Evolutionary conservation across 495 filamentous ascomycete species (phyloP), one percentile per base, ranked within the genome.

Genomic region (Annulohypoxylon bovei): DNA sequence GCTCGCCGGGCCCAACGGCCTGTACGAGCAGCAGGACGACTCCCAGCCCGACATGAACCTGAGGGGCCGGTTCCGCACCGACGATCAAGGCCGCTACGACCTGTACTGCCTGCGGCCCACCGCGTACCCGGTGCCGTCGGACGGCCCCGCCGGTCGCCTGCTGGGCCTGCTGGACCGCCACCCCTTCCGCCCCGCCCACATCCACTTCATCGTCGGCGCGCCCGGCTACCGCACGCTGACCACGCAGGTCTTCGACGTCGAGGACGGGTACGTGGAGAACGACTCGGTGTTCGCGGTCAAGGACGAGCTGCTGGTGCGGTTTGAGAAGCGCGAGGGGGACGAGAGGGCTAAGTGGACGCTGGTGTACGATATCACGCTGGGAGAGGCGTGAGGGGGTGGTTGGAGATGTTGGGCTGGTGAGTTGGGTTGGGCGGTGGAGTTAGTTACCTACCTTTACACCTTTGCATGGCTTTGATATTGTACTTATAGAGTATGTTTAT

Each of bases 221-320:
- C 47, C 62, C 2, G 81, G 77, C 6, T 74, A 78, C 67, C 67
- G 88, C 60, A 77, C 88, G 7, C 78, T 94, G 65, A 88, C 87
- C 0, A 93, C 91, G 12, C 92, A 94, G 77, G 83, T 93, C 47
- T 93, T 93, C 72, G 91, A 94, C 71, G 74, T 83, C 60, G 81
- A 86, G 25, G 90, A 89, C 68, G 77, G 84, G 66, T 86, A 92
- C 65, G 79, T 92, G 20, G 75, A 74, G 22, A 83, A 93, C 44
- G 92, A 94, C 77, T 81, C 87, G 0, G 91, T 92, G 5, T 94
- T 93, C 71, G 92, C 91, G 0, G 90, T 92, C 35, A 94, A 93
- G 82, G 87, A 93, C 66, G 89, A 87, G 20, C 77, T 94, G 68
- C 72, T 92, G 40, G 89, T 92, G 18, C 85, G 88, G 62, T 93